phyloP scores from a whole-genome alignment of 306 rosid genomes.

The Abrus pulchellus region DNA sequence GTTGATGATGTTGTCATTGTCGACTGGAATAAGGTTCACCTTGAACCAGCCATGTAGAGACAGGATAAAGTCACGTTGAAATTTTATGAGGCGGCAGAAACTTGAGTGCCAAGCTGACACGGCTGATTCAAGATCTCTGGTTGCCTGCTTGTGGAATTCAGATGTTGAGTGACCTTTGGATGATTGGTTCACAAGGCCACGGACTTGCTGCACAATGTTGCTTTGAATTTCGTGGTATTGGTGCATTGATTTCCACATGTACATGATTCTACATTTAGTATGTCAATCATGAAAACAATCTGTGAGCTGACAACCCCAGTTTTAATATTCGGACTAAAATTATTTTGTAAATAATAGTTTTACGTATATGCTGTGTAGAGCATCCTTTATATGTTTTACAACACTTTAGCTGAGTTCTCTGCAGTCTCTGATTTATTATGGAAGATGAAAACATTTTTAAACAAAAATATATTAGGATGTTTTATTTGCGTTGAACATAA shows the following conservation, averaged over 20 bases:
- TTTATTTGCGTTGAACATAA: background rate
- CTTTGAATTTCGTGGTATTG: conserved; percentile 90
- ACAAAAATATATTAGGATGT: background rate
- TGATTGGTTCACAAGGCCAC: conserved; percentile 81
- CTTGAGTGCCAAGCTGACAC: conserved; percentile 92
- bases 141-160: conserved; percentile 88
- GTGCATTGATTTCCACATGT: conserved; percentile 97
- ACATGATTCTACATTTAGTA: conserved; percentile 71
- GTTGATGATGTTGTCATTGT: conserved; percentile 55
- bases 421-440: background rate
- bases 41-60: conserved; percentile 93
- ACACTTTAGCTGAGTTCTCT: background rate
- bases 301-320: conserved; percentile 17
- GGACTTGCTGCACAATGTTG: conserved; percentile 93
- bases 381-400: background rate
- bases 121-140: conserved; percentile 91
- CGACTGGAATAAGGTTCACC: conserved; percentile 78
- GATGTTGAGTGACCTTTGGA: conserved; percentile 81
- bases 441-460: background rate
- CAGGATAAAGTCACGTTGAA: conserved; percentile 79
- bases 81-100: conserved; percentile 81
- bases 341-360: background rate
- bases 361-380: background rate
- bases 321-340: conserved; percentile 4
- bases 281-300: conserved; percentile 35